Evolutionary conservation across 169 alveolate genomes (phyloP), one percentile per base, ranked within the genome.

Genomic region (Cryptosporidium parvum): DNA sequence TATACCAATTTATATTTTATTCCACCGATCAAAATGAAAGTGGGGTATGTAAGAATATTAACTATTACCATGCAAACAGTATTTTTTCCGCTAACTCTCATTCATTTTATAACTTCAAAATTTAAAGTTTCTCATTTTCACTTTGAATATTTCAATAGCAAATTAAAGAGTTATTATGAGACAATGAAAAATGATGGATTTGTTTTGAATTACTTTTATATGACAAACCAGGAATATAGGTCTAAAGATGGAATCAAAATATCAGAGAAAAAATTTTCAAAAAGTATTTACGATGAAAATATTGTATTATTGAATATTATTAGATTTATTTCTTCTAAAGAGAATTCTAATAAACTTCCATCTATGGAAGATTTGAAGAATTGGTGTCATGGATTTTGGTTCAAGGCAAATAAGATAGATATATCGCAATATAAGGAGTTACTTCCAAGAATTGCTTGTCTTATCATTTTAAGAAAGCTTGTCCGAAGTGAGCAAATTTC

Each of bases 361-460:
- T 45, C 70, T 1, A 23, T 42, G 7, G 73, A 62, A 10, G 80
- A 80, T n/a, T 12, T 80, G 10, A 59, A 42, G 14, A 51, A 80
- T 18, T 80, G 89, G 89, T 42, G 42, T 23, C 44, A 80, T 42
- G 89, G 68, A 14, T 80, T 80, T 29, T 80, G 89, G 89, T 59
- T 80, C 10, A 80, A 53, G 67, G 45, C 39, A 29, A 65, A 80
- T 65, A 62, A 59, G 23, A 16, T 65, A n/a, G 70, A 61, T 1
- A 37, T 12, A 9, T 16, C 52, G 6, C 29, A 45, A 7, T 62
- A 62, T 59, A 59, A 33, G 7, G 69, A 61, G 29, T 39, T 80
- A 39, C 45, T 61, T 18, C 89, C 89, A 33, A 80, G 89, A 33
- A 21, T 80, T 29, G 72, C 89, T 3, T 59, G 80, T 59, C 35